Conservation (phyloP, 2,329 filamentous ascomycete species). For the Trematosphaeria pertusa region DNA sequence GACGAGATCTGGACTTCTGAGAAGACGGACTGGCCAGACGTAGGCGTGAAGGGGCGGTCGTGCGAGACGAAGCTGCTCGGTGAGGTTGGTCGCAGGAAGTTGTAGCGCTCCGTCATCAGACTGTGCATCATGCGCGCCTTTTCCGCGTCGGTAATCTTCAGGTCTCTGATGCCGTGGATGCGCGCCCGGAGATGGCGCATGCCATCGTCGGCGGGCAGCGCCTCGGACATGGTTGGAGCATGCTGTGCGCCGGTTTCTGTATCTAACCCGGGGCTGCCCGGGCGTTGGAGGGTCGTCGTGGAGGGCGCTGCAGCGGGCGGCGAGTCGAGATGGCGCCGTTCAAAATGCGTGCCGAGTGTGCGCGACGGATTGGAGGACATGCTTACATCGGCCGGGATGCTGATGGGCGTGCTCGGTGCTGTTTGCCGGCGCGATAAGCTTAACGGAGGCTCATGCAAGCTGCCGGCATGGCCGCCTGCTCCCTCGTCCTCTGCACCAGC, state of each 20-base stretch:
- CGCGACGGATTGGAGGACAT: conserved; percentile 44
- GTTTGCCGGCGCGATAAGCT: conserved; percentile 21
- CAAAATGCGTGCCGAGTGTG: conserved; percentile 35
- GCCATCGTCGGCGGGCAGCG: conserved; percentile 58
- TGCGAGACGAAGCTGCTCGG: conserved; percentile 48
- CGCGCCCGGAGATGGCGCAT: conserved; percentile 56
- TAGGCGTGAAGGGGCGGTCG: conserved; percentile 48
- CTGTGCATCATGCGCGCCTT: conserved; percentile 58
- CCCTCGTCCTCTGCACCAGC: conserved; percentile 32
- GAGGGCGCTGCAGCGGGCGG: conserved; percentile 32
- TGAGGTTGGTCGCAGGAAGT: conserved; percentile 44
- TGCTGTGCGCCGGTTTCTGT: conserved; percentile 23
- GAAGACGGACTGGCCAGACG: conserved; percentile 42
- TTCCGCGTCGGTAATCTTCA: conserved; percentile 54
- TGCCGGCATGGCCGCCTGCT: conserved; percentile 20
- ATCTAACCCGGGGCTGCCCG: conserved; percentile 22
- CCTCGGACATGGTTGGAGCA: conserved; percentile 40
- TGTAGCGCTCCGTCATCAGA: conserved; percentile 58
- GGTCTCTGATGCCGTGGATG: conserved; percentile 56
- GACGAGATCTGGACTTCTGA: conserved; percentile 44
- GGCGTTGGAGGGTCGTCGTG: too few species aligned
- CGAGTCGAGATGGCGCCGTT: conserved; percentile 30
- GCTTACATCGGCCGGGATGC: conserved; percentile 26
- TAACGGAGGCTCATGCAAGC: conserved; percentile 13
- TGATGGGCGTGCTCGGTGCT: conserved; percentile 29